Evolutionary conservation across 257 asterid species (phyloP).

Genomic region (Striga asiatica): DNA sequence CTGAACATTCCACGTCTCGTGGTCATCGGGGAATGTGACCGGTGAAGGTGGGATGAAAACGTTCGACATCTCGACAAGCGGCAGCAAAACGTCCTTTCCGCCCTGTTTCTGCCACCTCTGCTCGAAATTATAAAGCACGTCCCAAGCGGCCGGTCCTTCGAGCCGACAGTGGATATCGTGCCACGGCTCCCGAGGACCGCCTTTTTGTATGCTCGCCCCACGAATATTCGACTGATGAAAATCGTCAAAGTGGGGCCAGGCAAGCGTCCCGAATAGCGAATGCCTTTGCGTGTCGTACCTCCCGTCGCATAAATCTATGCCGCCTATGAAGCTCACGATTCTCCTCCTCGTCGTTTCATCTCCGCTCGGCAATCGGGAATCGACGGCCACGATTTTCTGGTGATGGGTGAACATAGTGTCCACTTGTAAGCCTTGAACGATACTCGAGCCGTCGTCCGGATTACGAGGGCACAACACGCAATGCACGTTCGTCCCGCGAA

Average conservation of each 20-base stretch:
- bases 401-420: conserved; percentile 64
- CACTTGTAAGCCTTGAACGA: conserved; percentile 41
- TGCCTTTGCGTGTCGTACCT: conserved; percentile 59
- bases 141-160: conserved; percentile 72
- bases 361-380: conserved; percentile 43
- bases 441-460: conserved; percentile 58
- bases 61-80: conserved; percentile 29
- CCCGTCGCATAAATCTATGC: conserved; percentile 70
- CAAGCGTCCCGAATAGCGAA: conserved; percentile 50
- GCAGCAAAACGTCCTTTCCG: conserved; percentile 24
- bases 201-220: conserved; percentile 35
- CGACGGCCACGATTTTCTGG: conserved; percentile 54
- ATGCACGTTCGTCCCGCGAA: conserved; percentile 32
- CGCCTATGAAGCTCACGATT: conserved; percentile 57
- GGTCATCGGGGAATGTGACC: conserved; percentile 38
- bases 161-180: conserved; percentile 54
- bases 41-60: conserved; percentile 47
- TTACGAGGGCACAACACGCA: conserved; percentile 63
- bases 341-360: conserved; percentile 28
- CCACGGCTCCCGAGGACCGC: conserved; percentile 84
- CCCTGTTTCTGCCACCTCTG: conserved; percentile 74
- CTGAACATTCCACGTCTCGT: conserved; percentile 66
- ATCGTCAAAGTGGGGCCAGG: conserved; percentile 45
- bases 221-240: conserved; percentile 49
- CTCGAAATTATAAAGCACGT: conserved; percentile 57